phyloP scores from a whole-genome alignment of 768 basidiomycete genomes.

The Gautieria morchelliformis region DNA sequence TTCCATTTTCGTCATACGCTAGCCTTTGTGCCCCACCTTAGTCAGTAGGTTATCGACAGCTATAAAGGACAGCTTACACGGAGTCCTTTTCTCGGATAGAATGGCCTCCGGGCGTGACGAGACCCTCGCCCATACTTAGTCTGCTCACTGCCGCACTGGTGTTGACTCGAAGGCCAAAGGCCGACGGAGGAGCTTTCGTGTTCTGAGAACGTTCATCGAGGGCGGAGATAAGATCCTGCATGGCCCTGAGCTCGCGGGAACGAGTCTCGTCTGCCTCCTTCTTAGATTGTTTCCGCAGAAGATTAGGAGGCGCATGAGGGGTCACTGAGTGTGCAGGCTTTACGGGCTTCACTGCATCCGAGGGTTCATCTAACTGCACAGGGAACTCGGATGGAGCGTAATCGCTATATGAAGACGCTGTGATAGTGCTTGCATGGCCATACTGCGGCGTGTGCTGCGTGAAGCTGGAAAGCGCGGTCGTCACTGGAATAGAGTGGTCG shows the following conservation, averaged over 20 bases:
- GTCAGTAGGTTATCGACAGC: too few species aligned
- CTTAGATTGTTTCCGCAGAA: background rate
- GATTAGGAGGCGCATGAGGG: background rate
- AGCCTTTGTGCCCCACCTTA: too few species aligned
- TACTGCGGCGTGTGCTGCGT: background rate
- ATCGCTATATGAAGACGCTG: background rate
- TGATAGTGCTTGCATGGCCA: background rate
- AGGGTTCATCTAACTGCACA: background rate
- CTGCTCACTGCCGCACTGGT: background rate
- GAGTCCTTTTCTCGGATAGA: background rate
- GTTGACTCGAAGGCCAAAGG: background rate
- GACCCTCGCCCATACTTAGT: background rate
- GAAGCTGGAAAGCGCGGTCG: background rate
- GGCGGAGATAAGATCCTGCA: conserved; percentile 1
- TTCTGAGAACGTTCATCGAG: background rate
- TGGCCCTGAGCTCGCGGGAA: background rate
- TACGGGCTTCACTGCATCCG: background rate
- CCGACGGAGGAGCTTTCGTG: background rate
- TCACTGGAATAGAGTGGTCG: background rate
- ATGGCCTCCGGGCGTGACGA: background rate
- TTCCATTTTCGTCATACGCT: too few species aligned
- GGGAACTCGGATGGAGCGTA: background rate
- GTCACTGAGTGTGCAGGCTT: background rate
- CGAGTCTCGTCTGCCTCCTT: background rate
- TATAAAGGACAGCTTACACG: background rate